Conservation (phyloP, 2,329 filamentous ascomycete species). For the Elsinoe ampelina region DNA sequence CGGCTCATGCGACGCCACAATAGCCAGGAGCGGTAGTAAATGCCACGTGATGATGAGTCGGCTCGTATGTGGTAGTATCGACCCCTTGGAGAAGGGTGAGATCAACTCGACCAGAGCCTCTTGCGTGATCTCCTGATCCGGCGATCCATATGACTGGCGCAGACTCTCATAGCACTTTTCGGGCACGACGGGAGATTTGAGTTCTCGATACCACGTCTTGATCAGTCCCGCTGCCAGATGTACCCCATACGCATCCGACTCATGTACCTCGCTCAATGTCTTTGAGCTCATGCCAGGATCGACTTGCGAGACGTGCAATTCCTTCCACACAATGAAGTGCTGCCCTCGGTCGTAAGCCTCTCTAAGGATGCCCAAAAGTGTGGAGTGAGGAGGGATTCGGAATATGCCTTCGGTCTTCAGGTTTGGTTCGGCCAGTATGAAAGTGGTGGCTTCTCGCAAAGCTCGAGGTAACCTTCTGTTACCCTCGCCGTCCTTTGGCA, state of each 20-base stretch:
- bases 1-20: slow-evolving; percentile 36
- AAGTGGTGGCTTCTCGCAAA: slow-evolving; percentile 44
- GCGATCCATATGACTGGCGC: slow-evolving; percentile 33
- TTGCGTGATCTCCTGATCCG: slow-evolving; percentile 30
- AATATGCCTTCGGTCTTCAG: slow-evolving; percentile 45
- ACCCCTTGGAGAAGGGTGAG: slow-evolving; percentile 37
- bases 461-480: slow-evolving; percentile 42
- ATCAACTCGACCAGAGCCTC: slow-evolving; percentile 39
- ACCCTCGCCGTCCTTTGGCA: slow-evolving; percentile 38
- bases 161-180: slow-evolving; percentile 40
- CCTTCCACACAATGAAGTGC: slow-evolving; percentile 45
- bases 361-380: slow-evolving; percentile 40
- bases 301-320: slow-evolving; percentile 29
- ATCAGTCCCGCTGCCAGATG: slow-evolving; percentile 45
- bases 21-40: slow-evolving; percentile 43
- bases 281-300: slow-evolving; percentile 29
- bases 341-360: slow-evolving; percentile 49
- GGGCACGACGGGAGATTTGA: slow-evolving; percentile 44
- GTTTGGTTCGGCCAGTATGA: slow-evolving; percentile 40
- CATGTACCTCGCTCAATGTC: slow-evolving; percentile 36
- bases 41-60: slow-evolving; percentile 42
- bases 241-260: slow-evolving; percentile 44
- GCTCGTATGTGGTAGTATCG: slow-evolving; percentile 36
- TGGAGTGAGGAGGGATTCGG: slow-evolving; percentile 43
- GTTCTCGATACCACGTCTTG: slow-evolving; percentile 47